Conservation (phyloP, 2,329 filamentous ascomycete species). For the Cyphellophora attinorum region DNA sequence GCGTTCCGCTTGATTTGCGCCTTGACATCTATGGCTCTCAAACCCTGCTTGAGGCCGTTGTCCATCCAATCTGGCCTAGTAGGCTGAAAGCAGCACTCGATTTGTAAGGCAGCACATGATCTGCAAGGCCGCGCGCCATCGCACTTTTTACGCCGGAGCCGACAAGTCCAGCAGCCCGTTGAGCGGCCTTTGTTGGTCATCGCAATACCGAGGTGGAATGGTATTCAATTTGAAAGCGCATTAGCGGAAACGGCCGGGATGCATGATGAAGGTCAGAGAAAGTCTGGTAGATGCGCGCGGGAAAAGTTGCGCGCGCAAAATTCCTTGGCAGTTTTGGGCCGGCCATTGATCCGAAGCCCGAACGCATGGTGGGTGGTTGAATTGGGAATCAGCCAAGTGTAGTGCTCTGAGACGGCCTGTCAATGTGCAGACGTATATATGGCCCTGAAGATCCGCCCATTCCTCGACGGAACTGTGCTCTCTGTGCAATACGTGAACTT, state of each 20-base stretch:
- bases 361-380: no score
- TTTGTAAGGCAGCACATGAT: conserved; percentile 43
- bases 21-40: conserved; percentile 46
- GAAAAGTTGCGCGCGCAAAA: background rate
- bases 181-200: conserved; percentile 1
- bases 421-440: no score
- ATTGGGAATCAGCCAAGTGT: no score
- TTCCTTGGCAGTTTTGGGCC: no score
- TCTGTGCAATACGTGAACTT: no score
- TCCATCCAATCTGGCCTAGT: conserved; percentile 52
- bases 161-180: conserved; percentile 47
- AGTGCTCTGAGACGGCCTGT: no score
- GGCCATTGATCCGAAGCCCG: no score
- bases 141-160: conserved; percentile 53
- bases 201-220: no score
- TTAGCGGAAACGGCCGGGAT: no score
- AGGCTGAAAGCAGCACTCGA: conserved; percentile 45
- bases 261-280: background rate
- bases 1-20: conserved; percentile 48
- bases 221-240: no score
- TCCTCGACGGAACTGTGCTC: no score
- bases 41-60: conserved; percentile 37
- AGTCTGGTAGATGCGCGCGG: conserved; percentile 1
- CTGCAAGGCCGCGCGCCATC: conserved; percentile 47
- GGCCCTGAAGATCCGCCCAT: no score